Evolutionary conservation across 345 rosid genomes (phyloP), one percentile per base, ranked within the genome.

Genomic region (Gossypioides kirkii): DNA sequence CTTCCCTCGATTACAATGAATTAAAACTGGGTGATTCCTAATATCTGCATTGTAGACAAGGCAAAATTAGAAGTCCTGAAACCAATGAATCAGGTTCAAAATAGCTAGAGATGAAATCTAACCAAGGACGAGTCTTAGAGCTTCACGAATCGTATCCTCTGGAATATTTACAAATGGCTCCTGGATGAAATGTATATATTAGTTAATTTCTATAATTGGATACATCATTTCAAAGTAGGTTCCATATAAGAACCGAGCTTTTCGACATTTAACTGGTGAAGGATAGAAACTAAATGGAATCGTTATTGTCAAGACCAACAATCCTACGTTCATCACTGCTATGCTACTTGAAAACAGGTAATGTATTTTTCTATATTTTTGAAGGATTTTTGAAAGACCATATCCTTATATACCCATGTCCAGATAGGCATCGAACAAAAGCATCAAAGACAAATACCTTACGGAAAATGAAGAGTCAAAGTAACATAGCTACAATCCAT

Each of bases 1-100:
- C 97, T 94, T 94, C 75, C 98, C 98, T 53, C 98, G 79, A 53
- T 94, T 94, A 78, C 98, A 94, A 73, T 94, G 98, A 77, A 92
- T 89, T 77, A 94, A 63, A 80, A 94, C 80, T 1, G 98, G 98
- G 77, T 92, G 98, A 76, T 92, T 94, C 85, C 85, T 90, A 66
- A 80, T 90, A 84, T 94, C 98, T 94, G 79, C 78, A 81, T 36
- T n/a, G 62, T 22, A 74, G 49, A 54, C 25, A n/a, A 74, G 17
- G 7, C 14, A 69, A 18, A 11, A 49, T 41, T 73, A 16, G 75
- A 32, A 28, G 76, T 38, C 13, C 41, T 59, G 49, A 28, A 22
- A 43, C 69, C 12, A 25, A 71, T 23, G n/a, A 54, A 22, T 20
- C 32, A 25, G 16, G 56, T 26, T 12, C n/a, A 49, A 46, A 17